These are phyloP conservation scores for Fusarium sp. DNA, from an alignment of 2,329 filamentous ascomycete genomes.

Conservation along the genomic window DNA sequence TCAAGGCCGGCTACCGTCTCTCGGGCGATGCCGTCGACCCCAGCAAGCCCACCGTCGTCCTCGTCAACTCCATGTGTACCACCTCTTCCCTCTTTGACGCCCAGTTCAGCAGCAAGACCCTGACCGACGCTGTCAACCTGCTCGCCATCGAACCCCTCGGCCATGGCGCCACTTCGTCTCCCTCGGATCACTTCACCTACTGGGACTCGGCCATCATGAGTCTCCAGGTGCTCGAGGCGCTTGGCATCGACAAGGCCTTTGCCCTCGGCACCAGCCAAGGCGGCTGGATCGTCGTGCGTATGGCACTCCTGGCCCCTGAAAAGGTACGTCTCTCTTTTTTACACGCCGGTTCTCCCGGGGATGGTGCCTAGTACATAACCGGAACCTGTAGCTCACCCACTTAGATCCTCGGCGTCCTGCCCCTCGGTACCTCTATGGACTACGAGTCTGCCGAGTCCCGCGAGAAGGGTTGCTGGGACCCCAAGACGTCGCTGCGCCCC, in stretches of 20 bases:
- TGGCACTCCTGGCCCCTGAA: slow-evolving; percentile 63
- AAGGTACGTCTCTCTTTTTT: slow-evolving; percentile 51
- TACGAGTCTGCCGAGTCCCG: slow-evolving; percentile 61
- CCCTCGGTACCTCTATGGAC: slow-evolving; percentile 65
- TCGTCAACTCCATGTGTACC: slow-evolving; percentile 66
- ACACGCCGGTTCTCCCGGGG: not conserved
- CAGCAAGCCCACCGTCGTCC: slow-evolving; percentile 62
- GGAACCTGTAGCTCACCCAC: slow-evolving; percentile 17
- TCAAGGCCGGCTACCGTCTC: slow-evolving; percentile 59
- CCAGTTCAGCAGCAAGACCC: slow-evolving; percentile 56
- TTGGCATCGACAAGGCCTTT: slow-evolving; percentile 61
- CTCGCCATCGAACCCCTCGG: slow-evolving; percentile 66
- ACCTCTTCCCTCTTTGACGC: slow-evolving; percentile 58
- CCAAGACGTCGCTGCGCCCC: slow-evolving; percentile 53
- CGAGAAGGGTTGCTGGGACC: slow-evolving; percentile 63
- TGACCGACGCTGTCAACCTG: slow-evolving; percentile 59
- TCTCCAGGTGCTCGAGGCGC: slow-evolving; percentile 65
- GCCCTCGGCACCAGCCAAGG: slow-evolving; percentile 65
- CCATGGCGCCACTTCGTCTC: slow-evolving; percentile 59
- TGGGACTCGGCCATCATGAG: slow-evolving; percentile 68
- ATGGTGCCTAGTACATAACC: not conserved
- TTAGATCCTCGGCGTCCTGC: slow-evolving; percentile 61
- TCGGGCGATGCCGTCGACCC: slow-evolving; percentile 58
- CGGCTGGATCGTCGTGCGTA: slow-evolving; percentile 63
- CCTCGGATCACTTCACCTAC: slow-evolving; percentile 64